These are phyloP conservation scores for Debaryomyces castellii DNA, from an alignment of 805 yeast genomes.

Conservation along the genomic window DNA sequence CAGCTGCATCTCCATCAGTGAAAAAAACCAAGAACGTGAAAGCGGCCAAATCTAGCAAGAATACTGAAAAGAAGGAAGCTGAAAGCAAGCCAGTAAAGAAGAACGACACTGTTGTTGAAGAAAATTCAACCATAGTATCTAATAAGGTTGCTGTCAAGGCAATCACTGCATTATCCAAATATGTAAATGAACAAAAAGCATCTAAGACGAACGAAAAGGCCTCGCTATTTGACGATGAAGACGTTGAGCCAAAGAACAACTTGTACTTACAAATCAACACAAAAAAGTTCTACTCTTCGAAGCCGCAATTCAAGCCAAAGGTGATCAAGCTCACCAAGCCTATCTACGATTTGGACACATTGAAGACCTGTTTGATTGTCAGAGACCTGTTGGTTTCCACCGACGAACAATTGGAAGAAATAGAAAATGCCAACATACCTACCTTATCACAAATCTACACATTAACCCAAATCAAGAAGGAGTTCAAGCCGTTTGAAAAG, in stretches of 20 bases:
- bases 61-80: slow-evolving; percentile 6
- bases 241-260: slow-evolving; percentile 53
- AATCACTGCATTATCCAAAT: slow-evolving; percentile 64
- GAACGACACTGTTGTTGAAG: slow-evolving; percentile 1
- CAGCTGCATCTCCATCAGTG: slow-evolving; percentile 23
- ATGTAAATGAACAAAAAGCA: slow-evolving; percentile 32
- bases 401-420: slow-evolving; percentile 41
- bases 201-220: slow-evolving; percentile 33
- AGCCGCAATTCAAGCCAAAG: slow-evolving; percentile 59
- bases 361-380: slow-evolving; percentile 63
- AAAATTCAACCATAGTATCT: slow-evolving; percentile 14
- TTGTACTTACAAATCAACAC: slow-evolving; percentile 64
- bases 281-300: slow-evolving; percentile 61
- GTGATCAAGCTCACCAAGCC: slow-evolving; percentile 48
- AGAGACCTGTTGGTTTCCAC: slow-evolving; percentile 56
- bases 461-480: slow-evolving; percentile 74
- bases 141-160: slow-evolving; percentile 44
- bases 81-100: slow-evolving; percentile 6
- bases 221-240: slow-evolving; percentile 49
- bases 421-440: slow-evolving; percentile 48
- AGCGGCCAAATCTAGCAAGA: slow-evolving; percentile 5
- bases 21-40: slow-evolving; percentile 16
- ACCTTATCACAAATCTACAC: slow-evolving; percentile 59
- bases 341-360: slow-evolving; percentile 36
- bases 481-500: slow-evolving; percentile 85